A percentile compares a stretch with the other conserved stretches of the same genome.
Evolutionary conservation across 2,329 filamentous ascomycete species (phyloP).

Genomic region (Balansia obtecta): DNA sequence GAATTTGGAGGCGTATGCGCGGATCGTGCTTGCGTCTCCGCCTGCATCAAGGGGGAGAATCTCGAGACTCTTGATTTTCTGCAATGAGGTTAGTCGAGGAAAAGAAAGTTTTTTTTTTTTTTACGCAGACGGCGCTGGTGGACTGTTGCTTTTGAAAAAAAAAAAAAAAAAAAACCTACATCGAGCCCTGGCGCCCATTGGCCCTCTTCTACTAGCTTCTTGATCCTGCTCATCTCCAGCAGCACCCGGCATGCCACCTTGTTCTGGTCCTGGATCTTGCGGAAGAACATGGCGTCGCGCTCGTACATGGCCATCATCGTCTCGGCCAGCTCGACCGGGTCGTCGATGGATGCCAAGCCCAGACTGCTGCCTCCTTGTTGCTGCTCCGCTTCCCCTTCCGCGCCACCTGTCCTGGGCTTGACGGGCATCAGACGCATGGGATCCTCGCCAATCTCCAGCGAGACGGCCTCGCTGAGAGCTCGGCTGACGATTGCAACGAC

Average conservation of each 20-base stretch:
- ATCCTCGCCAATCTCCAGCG: constrained; percentile 73
- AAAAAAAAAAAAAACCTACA: too few species aligned
- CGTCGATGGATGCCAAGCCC: constrained; percentile 46
- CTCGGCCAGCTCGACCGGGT: constrained; percentile 45
- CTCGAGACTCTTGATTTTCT: constrained; percentile 62
- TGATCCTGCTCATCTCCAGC: constrained; percentile 49
- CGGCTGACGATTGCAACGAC: constrained; percentile 87
- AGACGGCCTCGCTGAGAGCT: constrained; percentile 78
- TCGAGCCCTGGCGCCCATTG: constrained; percentile 47
- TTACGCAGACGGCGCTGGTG: too few species aligned
- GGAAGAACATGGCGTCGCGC: constrained; percentile 47
- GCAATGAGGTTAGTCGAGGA: constrained; percentile 8
- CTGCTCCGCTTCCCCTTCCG: constrained; percentile 15
- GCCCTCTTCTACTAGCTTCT: constrained; percentile 38
- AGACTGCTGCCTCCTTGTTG: constrained; percentile 39
- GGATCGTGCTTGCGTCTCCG: constrained; percentile 68
- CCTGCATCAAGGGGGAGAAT: constrained; percentile 68
- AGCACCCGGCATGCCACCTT: constrained; percentile 43
- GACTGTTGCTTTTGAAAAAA: too few species aligned
- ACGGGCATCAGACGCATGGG: constrained; percentile 67
- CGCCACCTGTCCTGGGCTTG: constrained; percentile 46
- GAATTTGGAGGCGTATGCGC: constrained; percentile 70
- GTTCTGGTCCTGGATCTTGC: constrained; percentile 44
- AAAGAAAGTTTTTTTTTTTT: too few species aligned
- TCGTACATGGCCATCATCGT: constrained; percentile 54